Base-by-base conservation (phyloP, 169 alveolate species). In the Pseudocohnilembus persalinus region DNA sequence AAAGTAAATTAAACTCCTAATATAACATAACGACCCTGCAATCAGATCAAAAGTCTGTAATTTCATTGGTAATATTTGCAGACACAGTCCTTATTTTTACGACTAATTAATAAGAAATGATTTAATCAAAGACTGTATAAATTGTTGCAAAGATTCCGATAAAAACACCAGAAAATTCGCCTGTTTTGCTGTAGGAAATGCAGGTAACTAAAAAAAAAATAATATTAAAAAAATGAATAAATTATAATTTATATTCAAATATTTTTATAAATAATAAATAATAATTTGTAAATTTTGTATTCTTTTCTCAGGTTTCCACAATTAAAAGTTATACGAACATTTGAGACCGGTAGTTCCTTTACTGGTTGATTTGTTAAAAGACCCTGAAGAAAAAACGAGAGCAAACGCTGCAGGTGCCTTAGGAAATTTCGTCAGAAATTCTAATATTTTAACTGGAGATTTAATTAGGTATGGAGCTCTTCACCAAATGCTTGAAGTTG, bases 351-450 rank as follows among this genome's bases (percentile, higher is more conserved):
- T 95, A 34, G 95, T 96, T 75, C 97, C 97, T 15, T 65, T 94
- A 68, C 88, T 96, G 78, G 97, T 95, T 0, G 97, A 96, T 28
- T 88, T 96, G 73, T 85, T 96, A 76, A 92, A 90, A 84, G 97
- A 95, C 83, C 89, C 90, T 30, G 98, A 96, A 88, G 98, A 96
- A 88, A 96, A 96, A 88, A 95, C 98, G 0, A 93, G 98, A 91
- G 98, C 98, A 0, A 96, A 96, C 90, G 97, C 98, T 34, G 98
- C 98, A 0, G 98, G 98, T 73, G 98, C 98, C 1, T 81, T 96
- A 76, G 98, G 98, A 1, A 96, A 96, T 84, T 95, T 96, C 81
- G 98, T 96, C 0, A 91, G 98, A 80, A 95, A 96, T 83, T 94
- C 97, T 16, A 94, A 94, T 32, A 84, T 89, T 30, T 88, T 96